phyloP scores from a whole-genome alignment of 257 asterid species.

The Linderniella brevidens region DNA sequence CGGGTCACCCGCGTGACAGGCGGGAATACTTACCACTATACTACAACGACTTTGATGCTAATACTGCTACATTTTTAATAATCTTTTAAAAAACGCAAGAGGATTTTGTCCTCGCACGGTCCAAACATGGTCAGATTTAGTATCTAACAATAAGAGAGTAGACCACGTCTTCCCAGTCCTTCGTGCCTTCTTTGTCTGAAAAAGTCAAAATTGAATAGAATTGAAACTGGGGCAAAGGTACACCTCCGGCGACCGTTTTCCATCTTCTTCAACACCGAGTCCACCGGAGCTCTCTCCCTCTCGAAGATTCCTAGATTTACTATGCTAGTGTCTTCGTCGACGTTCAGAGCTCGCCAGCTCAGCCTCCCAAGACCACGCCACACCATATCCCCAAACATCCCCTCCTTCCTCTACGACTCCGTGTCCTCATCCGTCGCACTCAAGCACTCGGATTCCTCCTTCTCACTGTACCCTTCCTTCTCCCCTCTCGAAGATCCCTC shows the following conservation, averaged over 20 bases:
- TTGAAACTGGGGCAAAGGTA: too few relatives aligned
- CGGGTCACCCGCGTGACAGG: conserved; percentile 82
- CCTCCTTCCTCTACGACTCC: conserved; percentile 41
- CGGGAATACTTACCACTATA: conserved; percentile 68
- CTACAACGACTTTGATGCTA: conserved; percentile 34
- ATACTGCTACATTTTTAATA: too few relatives aligned
- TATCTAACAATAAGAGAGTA: too few relatives aligned
- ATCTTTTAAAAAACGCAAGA: too few relatives aligned
- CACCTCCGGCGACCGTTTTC: neutral
- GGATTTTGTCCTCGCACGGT: too few relatives aligned
- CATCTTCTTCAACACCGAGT: neutral
- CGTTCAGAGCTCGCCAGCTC: conserved; percentile 36
- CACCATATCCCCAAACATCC: conserved; percentile 25
- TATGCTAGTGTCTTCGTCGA: conserved; percentile 15
- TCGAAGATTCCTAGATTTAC: neutral
- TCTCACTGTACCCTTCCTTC: conserved; percentile 44
- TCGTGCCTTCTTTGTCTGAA: too few relatives aligned
- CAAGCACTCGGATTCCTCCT: conserved; percentile 55
- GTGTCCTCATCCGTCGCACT: conserved; percentile 43
- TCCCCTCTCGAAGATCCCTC: conserved; percentile 21
- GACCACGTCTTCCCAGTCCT: too few relatives aligned
- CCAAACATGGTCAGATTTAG: too few relatives aligned
- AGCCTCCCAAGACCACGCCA: conserved; percentile 30
- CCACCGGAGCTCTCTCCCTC: neutral
- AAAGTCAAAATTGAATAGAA: too few relatives aligned